These are phyloP conservation scores for Aspergillus cavernicola DNA, from an alignment of 495 filamentous ascomycete genomes.

Conservation along the genomic window DNA sequence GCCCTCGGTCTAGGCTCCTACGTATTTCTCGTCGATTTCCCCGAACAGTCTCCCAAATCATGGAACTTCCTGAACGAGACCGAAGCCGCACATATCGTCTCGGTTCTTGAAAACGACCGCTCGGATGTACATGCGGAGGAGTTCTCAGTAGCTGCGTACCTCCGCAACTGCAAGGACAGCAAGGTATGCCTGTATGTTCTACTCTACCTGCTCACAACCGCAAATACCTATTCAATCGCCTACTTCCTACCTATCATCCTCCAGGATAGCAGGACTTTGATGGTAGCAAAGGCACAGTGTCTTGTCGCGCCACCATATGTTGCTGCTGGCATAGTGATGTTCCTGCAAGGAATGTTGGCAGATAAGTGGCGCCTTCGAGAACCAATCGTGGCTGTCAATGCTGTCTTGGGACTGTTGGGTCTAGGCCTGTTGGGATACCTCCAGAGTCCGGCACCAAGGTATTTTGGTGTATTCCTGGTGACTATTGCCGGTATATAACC, in stretches of 20 bases:
- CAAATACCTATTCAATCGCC: conserved; percentile 51
- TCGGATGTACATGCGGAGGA: conserved; percentile 39
- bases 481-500: not conserved
- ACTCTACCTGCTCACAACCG: conserved; percentile 46
- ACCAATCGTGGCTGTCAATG: conserved; percentile 51
- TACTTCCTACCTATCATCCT: conserved; percentile 65
- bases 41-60: conserved; percentile 37
- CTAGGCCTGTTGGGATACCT: conserved; percentile 45
- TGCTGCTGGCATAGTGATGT: conserved; percentile 20
- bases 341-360: conserved; percentile 35
- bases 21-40: conserved; percentile 35
- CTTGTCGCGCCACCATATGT: conserved; percentile 52
- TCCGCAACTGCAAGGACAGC: conserved; percentile 36
- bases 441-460: not conserved
- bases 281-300: conserved; percentile 49
- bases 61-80: conserved; percentile 42
- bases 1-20: not conserved
- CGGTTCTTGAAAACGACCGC: conserved; percentile 48
- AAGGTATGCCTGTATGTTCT: conserved; percentile 53
- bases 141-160: conserved; percentile 40
- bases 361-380: conserved; percentile 52
- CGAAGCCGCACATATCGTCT: conserved; percentile 46
- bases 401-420: conserved; percentile 34
- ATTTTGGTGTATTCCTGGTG: conserved; percentile 5
- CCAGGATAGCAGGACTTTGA: conserved; percentile 58